Base-by-base conservation (phyloP, 139 green algal species). In the Chlorella sp. region DNA sequence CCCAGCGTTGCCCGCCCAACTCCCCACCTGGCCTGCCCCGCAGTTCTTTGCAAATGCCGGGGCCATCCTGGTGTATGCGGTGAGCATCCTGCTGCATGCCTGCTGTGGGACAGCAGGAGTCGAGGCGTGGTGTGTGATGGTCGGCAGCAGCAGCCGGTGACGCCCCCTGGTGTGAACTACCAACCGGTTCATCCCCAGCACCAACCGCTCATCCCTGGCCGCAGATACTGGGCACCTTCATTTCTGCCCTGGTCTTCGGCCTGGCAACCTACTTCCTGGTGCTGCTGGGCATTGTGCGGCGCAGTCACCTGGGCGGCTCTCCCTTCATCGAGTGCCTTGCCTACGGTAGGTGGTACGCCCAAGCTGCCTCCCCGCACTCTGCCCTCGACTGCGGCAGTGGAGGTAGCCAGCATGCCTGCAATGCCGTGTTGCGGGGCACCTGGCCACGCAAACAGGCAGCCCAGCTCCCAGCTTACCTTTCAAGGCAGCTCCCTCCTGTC, bases 241-340 rank as follows among this genome's bases (percentile, higher is more conserved):
- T 88, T 13, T 91, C 87, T 0, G 87, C 87, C 16, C 55, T 94
- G 16, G 88, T 92, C 9, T 92, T 96, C 60, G 94, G 92, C 4
- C 62, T 96, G n/a, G 72, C 85, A 41, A 93, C 94, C 20, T 97
- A 94, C 79, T 28, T 81, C 9, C 67, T 94, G 34, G 86, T 93
- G 21, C 67, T 86, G 47, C 13, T 95, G 3, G 80, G 85, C 38
- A 51, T 95, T 18, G 83, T 94, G 23, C 57, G 84, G 39, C 78
- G 72, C 18, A 76, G 26, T 41, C 82, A 89, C 51, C 79, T 94
- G 63, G 91, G 70, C 1, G 80, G 74, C 2, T 80, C 86, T 20
- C 91, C 91, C 25, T 81, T 94, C 23, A 79, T 92, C 74, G 95
- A 93, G 82, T 94, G 89, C 83, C 57, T 94, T 30, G 76, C 93